These are phyloP conservation scores for Pythium folliculosum DNA, from an alignment of 352 stramenopile species.

Conservation along the genomic window DNA sequence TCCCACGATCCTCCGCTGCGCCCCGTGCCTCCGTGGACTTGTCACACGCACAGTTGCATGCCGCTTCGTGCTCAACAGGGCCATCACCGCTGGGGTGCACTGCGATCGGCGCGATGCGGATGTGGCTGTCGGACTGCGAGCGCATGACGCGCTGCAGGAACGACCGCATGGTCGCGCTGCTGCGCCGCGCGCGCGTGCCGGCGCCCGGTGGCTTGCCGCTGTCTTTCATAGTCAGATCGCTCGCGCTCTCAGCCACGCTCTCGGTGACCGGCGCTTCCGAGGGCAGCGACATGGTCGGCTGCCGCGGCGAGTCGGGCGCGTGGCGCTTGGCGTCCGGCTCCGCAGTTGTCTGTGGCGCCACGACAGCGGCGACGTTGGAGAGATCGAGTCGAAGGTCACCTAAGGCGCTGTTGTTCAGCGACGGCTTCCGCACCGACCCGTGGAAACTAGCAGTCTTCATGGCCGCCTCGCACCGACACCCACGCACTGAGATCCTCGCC, in stretches of 20 bases:
- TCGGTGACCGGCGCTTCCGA: slow-evolving; percentile 17
- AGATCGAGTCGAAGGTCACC: slow-evolving; percentile 8
- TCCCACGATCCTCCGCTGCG: not conserved
- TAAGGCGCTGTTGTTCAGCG: not conserved
- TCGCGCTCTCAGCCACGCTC: slow-evolving; percentile 15
- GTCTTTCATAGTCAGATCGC: slow-evolving; percentile 10
- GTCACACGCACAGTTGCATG: no score
- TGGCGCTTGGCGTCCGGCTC: not conserved
- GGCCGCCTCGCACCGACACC: not conserved
- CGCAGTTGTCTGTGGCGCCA: not conserved
- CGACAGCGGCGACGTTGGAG: not conserved
- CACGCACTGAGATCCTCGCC: not conserved
- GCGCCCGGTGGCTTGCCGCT: not conserved
- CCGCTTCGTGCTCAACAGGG: no score
- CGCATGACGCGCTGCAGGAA: slow-evolving; percentile 30
- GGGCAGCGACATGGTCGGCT: slow-evolving; percentile 14
- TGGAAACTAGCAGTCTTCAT: slow-evolving; percentile 1
- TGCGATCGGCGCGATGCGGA: slow-evolving; percentile 16
- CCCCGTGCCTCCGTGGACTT: no score
- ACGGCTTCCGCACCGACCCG: slow-evolving; percentile 1
- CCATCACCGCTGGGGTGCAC: no score
- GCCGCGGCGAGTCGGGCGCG: slow-evolving; percentile 15
- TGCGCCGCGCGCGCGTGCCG: not conserved
- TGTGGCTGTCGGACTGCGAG: slow-evolving; percentile 40
- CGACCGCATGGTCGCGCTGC: slow-evolving; percentile 27